phyloP scores from a whole-genome alignment of 1,284 basidiomycete genomes.

The Athelia sp. region DNA sequence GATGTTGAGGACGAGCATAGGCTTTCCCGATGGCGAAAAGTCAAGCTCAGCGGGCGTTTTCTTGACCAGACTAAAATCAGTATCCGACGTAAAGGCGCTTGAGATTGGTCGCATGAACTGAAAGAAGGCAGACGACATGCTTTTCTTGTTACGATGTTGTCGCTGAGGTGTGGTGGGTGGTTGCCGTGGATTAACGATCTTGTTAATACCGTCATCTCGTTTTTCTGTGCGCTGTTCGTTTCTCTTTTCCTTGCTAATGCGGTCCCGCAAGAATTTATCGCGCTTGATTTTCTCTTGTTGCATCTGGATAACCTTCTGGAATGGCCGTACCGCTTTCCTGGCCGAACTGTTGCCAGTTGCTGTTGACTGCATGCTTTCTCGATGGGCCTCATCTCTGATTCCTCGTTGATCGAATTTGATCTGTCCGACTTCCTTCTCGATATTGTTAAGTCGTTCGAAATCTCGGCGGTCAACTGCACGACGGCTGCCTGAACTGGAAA shows the following conservation, averaged over 20 bases:
- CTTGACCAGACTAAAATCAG: constrained; percentile 36
- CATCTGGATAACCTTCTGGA: constrained; percentile 51
- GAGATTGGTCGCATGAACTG: constrained; percentile 84
- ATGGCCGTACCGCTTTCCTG: constrained; percentile 59
- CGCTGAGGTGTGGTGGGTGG: constrained; percentile 32
- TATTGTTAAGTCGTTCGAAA: constrained; percentile 67
- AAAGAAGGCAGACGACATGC: constrained; percentile 74
- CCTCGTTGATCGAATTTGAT: constrained; percentile 62
- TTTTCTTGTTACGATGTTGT: constrained; percentile 78
- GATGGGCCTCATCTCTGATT: constrained; percentile 67
- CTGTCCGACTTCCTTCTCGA: constrained; percentile 58
- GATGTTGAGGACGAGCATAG: constrained; percentile 66
- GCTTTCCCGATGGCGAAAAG: constrained; percentile 64
- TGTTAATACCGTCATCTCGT: constrained; percentile 67
- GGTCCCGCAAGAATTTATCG: constrained; percentile 60
- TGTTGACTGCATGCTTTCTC: constrained; percentile 49
- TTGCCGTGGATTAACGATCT: constrained; percentile 62
- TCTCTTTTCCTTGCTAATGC: constrained; percentile 67
- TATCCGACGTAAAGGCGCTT: constrained; percentile 69
- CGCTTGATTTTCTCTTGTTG: constrained; percentile 79
- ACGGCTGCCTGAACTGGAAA: constrained; percentile 34
- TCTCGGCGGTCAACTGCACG: constrained; percentile 58
- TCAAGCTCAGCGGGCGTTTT: constrained; percentile 69
- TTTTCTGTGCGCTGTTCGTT: constrained; percentile 68
- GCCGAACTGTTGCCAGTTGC: constrained; percentile 34